Percentiles rank a stretch among this genome's conserved stretches.
phyloP scores from a whole-genome alignment of 106 monocot genomes.

The Acanthochlamys bracteata region DNA sequence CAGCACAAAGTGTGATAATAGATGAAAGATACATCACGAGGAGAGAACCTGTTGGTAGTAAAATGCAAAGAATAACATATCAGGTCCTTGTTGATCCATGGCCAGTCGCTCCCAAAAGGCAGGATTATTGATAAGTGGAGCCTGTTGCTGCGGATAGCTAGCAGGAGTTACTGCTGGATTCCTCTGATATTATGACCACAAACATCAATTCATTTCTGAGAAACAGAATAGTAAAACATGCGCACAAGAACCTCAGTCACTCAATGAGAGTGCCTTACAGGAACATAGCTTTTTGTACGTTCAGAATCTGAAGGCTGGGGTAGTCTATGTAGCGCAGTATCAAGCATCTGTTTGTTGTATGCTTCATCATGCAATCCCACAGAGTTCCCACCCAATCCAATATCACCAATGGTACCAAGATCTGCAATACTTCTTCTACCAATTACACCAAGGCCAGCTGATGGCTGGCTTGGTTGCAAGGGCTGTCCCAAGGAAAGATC shows the following conservation, averaged over 20 bases:
- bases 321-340: constrained; percentile 74
- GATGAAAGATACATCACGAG: constrained; percentile 3
- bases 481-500: constrained; percentile 77
- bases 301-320: constrained; percentile 92
- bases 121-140: constrained; percentile 74
- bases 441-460: constrained; percentile 80
- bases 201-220: not conserved
- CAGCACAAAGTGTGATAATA: not conserved
- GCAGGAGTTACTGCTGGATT: constrained; percentile 76
- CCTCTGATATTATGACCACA: constrained; percentile 35
- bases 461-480: constrained; percentile 50
- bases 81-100: constrained; percentile 54
- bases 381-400: constrained; percentile 33
- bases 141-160: constrained; percentile 80
- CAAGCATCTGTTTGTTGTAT: constrained; percentile 90
- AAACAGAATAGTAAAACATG: not conserved
- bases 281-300: constrained; percentile 68
- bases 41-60: constrained; percentile 82
- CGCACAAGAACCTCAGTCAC: not conserved
- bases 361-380: constrained; percentile 59
- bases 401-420: constrained; percentile 89
- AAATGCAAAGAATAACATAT: constrained; percentile 92
- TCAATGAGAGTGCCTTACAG: constrained; percentile 28
- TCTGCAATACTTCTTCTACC: constrained; percentile 87
- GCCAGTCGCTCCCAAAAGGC: constrained; percentile 86